Evolutionary conservation across 306 rosid species (phyloP).

Genomic region (Glycine soja): DNA sequence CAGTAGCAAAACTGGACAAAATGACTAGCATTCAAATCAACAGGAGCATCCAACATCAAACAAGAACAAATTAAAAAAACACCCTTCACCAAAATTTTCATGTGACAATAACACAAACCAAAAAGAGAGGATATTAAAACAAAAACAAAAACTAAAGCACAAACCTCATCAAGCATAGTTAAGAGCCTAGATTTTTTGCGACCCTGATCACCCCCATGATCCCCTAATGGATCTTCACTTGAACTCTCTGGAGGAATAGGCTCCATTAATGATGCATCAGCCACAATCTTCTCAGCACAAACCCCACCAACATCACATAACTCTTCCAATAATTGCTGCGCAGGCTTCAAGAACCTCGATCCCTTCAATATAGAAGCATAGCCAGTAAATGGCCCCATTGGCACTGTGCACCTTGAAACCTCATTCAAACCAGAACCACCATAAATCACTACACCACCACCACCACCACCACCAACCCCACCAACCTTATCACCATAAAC

Average conservation of each 20-base stretch:
- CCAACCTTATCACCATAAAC: conserved; percentile 42
- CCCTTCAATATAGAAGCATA: conserved; percentile 80
- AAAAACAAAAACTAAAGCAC: background rate
- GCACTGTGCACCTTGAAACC: conserved; percentile 52
- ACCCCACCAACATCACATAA: conserved; percentile 67
- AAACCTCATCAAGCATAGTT: conserved; percentile 90
- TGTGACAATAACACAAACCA: no score
- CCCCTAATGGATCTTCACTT: conserved; percentile 55
- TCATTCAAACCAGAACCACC: conserved; percentile 46
- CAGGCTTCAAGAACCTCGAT: conserved; percentile 81
- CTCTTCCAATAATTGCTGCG: conserved; percentile 76
- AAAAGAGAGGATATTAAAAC: no score
- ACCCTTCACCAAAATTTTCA: no score
- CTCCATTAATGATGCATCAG: conserved; percentile 63
- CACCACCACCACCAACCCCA: conserved; percentile 38
- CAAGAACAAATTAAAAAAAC: background rate
- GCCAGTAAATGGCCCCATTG: conserved; percentile 80
- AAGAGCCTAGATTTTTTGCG: conserved; percentile 69
- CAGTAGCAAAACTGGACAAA: conserved; percentile 32
- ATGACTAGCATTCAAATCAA: conserved; percentile 28
- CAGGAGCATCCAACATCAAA: conserved; percentile 38
- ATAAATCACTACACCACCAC: conserved; percentile 47
- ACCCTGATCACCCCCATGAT: conserved; percentile 45
- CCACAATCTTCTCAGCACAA: conserved; percentile 48
- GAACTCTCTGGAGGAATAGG: conserved; percentile 54